Conservation (phyloP, 2,329 filamentous ascomycete genomes). For the Dactylellina cionopaga region DNA sequence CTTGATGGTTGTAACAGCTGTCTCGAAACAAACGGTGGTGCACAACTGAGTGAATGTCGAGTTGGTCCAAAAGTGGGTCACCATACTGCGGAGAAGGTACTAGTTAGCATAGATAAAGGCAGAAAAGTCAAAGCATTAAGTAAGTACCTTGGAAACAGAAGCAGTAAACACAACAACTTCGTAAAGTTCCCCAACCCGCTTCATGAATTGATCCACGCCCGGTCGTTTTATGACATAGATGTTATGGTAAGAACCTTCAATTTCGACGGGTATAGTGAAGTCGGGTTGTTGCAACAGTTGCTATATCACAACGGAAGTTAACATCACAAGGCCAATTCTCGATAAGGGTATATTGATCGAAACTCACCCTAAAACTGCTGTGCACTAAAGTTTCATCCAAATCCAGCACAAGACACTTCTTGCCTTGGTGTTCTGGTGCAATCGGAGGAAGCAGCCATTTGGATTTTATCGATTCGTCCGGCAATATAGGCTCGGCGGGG, state of each 20-base stretch:
- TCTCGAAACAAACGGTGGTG: conserved; percentile 96
- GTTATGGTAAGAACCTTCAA: conserved; percentile 98
- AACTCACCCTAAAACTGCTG: conserved; percentile 92
- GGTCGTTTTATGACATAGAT: conserved; percentile 99
- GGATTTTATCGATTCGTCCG: conserved; percentile 46
- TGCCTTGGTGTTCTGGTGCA: conserved; percentile 79
- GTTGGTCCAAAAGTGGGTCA: conserved; percentile 91
- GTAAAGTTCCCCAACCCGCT: conserved; percentile 94
- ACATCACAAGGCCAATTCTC: conserved; percentile 1
- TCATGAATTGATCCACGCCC: conserved; percentile 99
- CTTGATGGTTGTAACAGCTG: conserved; percentile 99
- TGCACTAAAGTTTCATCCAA: conserved; percentile 96
- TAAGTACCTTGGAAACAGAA: conserved; percentile 88
- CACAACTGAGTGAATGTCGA: conserved; percentile 96
- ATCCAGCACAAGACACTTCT: conserved; percentile 94
- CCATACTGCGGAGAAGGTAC: conserved; percentile 75
- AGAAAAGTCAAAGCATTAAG: conserved; percentile 19
- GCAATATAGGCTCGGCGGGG: conserved; percentile 25
- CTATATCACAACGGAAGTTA: conserved; percentile 14
- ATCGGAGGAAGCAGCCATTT: conserved; percentile 83
- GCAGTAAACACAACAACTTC: conserved; percentile 99
- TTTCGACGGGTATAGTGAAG: conserved; percentile 98
- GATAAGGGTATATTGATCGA: not conserved
- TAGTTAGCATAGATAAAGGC: conserved; percentile 43
- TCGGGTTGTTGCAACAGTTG: conserved; percentile 97